Evolutionary conservation across 345 rosid species (phyloP).

Genomic region (Limnanthes douglasii): DNA sequence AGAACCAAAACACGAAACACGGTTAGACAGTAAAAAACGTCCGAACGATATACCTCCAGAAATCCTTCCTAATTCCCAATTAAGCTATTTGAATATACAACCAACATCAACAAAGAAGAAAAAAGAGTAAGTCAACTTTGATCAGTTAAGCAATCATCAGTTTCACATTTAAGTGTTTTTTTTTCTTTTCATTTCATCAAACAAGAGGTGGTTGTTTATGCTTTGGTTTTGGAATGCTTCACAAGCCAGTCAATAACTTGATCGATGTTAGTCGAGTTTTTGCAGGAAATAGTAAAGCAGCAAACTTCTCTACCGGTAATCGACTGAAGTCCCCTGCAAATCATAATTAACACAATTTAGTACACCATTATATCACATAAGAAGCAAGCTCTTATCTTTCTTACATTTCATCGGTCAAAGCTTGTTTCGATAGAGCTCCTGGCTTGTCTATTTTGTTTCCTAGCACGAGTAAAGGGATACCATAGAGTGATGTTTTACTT

Average conservation of each 20-base stretch:
- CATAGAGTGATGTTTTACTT: constrained; percentile 60
- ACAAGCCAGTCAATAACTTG: constrained; percentile 88
- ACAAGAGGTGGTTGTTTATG: constrained; percentile 14
- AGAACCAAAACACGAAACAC: no score
- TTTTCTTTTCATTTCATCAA: no score
- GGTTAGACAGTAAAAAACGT: neutral
- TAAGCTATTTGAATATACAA: constrained; percentile 13
- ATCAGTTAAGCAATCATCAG: no score
- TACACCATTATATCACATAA: neutral
- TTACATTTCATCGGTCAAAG: constrained; percentile 75
- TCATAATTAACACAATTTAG: neutral
- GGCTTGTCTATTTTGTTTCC: constrained; percentile 91
- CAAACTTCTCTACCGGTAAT: constrained; percentile 83
- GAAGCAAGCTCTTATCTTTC: neutral
- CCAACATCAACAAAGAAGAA: constrained; percentile 8
- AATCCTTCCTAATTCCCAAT: neutral
- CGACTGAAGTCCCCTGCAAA: constrained; percentile 45
- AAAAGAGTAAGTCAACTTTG: no score
- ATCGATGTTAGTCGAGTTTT: constrained; percentile 80
- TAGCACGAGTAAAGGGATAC: constrained; percentile 72
- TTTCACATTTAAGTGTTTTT: no score
- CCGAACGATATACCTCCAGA: neutral
- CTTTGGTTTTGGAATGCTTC: constrained; percentile 72
- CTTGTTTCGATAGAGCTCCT: constrained; percentile 75
- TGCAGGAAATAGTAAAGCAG: constrained; percentile 92